Conservation (phyloP, 371 early-diverging fungal species). For the Actinomucor elegans region DNA sequence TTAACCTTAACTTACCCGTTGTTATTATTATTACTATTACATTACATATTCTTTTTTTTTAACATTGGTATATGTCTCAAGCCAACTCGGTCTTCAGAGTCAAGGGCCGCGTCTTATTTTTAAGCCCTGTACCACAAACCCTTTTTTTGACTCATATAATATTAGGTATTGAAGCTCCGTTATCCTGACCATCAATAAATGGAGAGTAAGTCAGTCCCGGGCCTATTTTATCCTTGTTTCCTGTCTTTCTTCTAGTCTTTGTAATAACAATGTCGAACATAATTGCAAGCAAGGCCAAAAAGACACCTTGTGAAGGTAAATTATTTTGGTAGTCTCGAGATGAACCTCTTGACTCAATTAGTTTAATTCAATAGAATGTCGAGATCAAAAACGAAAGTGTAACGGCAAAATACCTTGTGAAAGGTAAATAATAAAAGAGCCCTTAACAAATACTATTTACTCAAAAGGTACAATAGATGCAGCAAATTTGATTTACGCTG, state of each 20-base stretch:
- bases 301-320: slow-evolving; percentile 22
- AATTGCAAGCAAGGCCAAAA: slow-evolving; percentile 5
- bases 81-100: too few species aligned
- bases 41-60: too few species aligned
- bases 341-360: neutral
- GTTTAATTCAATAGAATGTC: slow-evolving; percentile 26
- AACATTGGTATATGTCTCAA: too few species aligned
- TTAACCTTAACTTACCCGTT: too few species aligned
- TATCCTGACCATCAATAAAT: too few species aligned
- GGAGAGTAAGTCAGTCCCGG: too few species aligned
- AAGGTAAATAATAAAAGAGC: slow-evolving; percentile 21
- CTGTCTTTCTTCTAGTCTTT: neutral
- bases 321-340: neutral
- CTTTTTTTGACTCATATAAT: slow-evolving; percentile 1
- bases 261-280: neutral
- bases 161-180: too few species aligned
- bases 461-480: slow-evolving; percentile 17
- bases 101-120: too few species aligned
- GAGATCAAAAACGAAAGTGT: slow-evolving; percentile 40
- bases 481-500: slow-evolving; percentile 26
- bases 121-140: too few species aligned
- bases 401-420: slow-evolving; percentile 34
- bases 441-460: neutral
- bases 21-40: too few species aligned
- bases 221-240: neutral